These are phyloP conservation scores for Melanogaster broomeanus DNA, from an alignment of 768 basidiomycete genomes.

Conservation along the genomic window DNA sequence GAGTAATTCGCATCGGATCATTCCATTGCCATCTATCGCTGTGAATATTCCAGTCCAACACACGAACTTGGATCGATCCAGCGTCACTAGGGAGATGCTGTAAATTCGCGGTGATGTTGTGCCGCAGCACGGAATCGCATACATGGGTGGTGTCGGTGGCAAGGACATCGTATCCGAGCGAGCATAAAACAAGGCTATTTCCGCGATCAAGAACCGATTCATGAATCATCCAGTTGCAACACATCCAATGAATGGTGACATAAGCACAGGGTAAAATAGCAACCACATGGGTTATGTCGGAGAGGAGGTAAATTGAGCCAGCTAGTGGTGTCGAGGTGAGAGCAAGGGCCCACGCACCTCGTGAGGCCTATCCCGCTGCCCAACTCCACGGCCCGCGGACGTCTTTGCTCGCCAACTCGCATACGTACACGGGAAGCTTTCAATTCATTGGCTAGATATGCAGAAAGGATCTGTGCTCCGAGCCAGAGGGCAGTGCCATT, in stretches of 20 bases:
- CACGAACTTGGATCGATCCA: conserved; percentile 57
- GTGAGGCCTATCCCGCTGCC: conserved; percentile 84
- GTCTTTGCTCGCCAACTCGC: conserved; percentile 10
- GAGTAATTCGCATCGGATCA: conserved; percentile 31
- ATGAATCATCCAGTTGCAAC: not conserved
- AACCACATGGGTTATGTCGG: not conserved
- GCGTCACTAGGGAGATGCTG: conserved; percentile 30
- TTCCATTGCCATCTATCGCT: conserved; percentile 61
- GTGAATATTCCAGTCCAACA: conserved; percentile 69
- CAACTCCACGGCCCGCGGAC: conserved; percentile 64
- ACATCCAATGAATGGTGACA: conserved; percentile 1
- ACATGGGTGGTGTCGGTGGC: conserved; percentile 75
- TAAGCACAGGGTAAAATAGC: not conserved
- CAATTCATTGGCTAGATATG: conserved; percentile 52
- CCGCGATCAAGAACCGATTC: conserved; percentile 3
- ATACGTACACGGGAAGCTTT: conserved; percentile 9
- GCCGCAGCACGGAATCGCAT: conserved; percentile 58
- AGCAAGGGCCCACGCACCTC: conserved; percentile 50
- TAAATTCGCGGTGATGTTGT: conserved; percentile 59
- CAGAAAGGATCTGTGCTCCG: conserved; percentile 71
- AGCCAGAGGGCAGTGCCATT: conserved; percentile 89
- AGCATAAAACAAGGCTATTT: conserved; percentile 59
- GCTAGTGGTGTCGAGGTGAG: not conserved
- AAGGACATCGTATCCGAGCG: conserved; percentile 74
- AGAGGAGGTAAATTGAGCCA: not conserved